Evolutionary conservation across 148 eudicot species (phyloP).

Genomic region (Polygonum aviculare): DNA sequence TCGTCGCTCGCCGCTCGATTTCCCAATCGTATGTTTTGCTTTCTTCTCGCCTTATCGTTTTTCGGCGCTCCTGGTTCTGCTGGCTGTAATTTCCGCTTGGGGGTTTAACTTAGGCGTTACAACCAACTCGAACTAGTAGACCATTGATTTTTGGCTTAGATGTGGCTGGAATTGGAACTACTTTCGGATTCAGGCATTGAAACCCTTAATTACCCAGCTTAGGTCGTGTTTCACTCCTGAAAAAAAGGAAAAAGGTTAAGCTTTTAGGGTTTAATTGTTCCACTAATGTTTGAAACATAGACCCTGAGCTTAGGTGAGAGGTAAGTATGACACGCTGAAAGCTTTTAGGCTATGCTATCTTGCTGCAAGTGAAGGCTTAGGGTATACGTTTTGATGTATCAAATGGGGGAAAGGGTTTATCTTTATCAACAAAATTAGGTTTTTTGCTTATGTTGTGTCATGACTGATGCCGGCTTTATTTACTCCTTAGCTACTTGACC

Average conservation of each 20-base stretch:
- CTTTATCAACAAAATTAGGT: neutral
- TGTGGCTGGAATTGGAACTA: neutral
- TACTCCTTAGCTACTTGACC: neutral
- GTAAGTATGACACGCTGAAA: neutral
- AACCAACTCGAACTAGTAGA: neutral
- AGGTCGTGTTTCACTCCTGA: neutral
- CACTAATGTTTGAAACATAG: neutral
- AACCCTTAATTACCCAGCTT: neutral
- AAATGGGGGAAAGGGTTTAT: neutral
- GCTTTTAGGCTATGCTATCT: neutral
- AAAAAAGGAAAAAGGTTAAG: neutral
- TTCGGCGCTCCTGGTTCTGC: neutral
- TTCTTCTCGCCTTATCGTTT: constrained; percentile 4
- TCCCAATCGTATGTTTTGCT: constrained; percentile 54
- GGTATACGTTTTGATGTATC: neutral
- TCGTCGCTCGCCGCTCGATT: constrained; percentile 90
- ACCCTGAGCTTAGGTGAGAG: neutral
- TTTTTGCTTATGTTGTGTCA: neutral
- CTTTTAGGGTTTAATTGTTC: neutral
- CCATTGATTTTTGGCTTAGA: neutral
- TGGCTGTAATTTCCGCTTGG: neutral
- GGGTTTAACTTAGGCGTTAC: neutral
- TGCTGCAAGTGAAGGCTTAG: neutral
- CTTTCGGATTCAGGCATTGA: neutral
- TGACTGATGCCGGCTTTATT: neutral